Percentiles rank a stretch among this genome's conserved stretches.
Evolutionary conservation across 169 alveolate genomes (phyloP).

Genomic region (Plasmodium vinckei): DNA sequence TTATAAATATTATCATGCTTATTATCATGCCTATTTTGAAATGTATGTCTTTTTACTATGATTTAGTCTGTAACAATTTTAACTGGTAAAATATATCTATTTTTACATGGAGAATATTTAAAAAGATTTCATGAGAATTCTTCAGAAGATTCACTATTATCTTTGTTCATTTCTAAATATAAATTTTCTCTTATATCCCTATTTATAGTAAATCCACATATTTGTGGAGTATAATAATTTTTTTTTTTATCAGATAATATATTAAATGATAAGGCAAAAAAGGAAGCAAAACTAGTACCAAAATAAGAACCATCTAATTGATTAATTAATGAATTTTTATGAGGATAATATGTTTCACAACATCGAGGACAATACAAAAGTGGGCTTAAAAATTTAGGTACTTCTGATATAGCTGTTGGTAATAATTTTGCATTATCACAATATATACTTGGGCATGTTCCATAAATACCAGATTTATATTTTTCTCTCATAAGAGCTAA

Average conservation of each 20-base stretch:
- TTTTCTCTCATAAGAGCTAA: constrained; percentile 92
- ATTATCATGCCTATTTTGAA: no score
- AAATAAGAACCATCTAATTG: constrained; percentile 94
- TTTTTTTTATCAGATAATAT: constrained; percentile 58
- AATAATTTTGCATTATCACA: constrained; percentile 90
- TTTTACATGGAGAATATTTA: neutral
- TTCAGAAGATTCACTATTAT: constrained; percentile 65
- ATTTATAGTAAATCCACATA: constrained; percentile 61
- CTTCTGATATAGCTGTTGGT: constrained; percentile 94
- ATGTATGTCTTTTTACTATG: no score
- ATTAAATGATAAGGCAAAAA: constrained; percentile 82
- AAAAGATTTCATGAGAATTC: constrained; percentile 19
- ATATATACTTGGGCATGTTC: constrained; percentile 91
- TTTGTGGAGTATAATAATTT: constrained; percentile 63
- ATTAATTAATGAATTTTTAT: constrained; percentile 84
- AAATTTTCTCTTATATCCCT: constrained; percentile 48
- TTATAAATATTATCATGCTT: no score
- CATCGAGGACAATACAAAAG: constrained; percentile 95
- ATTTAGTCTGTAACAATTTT: no score
- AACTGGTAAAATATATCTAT: no score
- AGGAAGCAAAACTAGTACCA: constrained; percentile 94
- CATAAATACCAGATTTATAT: constrained; percentile 89
- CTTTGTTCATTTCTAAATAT: constrained; percentile 44
- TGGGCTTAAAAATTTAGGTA: constrained; percentile 89
- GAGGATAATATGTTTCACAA: constrained; percentile 88